phyloP scores from a whole-genome alignment of 371 early-diverging fungal genomes.

The Gilbertella persicaria region DNA sequence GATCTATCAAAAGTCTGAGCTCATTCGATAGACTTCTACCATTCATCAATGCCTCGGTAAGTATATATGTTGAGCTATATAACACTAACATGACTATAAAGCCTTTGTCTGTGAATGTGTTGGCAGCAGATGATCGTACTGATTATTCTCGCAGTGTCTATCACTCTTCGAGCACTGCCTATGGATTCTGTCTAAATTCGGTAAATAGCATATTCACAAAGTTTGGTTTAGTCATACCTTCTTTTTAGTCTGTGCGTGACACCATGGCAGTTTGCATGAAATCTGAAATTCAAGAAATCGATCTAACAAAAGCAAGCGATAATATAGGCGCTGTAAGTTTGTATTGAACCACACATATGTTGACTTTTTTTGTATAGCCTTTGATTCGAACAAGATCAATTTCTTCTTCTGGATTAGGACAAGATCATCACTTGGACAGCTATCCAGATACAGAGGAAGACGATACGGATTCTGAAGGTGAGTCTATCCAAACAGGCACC shows the following conservation, averaged over 20 bases:
- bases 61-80: neutral
- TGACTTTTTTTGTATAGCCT: conserved; percentile 8
- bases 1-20: conserved; percentile 49
- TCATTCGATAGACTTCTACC: conserved; percentile 52
- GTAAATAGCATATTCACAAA: conserved; percentile 19
- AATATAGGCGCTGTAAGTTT: conserved; percentile 18
- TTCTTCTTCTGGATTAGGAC: conserved; percentile 28
- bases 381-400: conserved; percentile 31
- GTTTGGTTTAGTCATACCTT: neutral
- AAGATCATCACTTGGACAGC: conserved; percentile 33
- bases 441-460: conserved; percentile 62
- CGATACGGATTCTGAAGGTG: conserved; percentile 31
- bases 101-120: conserved; percentile 30
- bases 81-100: conserved; percentile 1
- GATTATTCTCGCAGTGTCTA: conserved; percentile 33
- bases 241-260: conserved; percentile 25
- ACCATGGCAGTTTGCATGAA: conserved; percentile 56
- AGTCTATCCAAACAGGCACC: neutral
- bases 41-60: conserved; percentile 41
- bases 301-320: conserved; percentile 31
- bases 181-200: conserved; percentile 41
- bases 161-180: conserved; percentile 35
- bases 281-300: conserved; percentile 60
- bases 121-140: conserved; percentile 23
- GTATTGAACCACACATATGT: neutral